phyloP scores from a whole-genome alignment of 2,329 filamentous ascomycete species.

The Hysterium pulicare region DNA sequence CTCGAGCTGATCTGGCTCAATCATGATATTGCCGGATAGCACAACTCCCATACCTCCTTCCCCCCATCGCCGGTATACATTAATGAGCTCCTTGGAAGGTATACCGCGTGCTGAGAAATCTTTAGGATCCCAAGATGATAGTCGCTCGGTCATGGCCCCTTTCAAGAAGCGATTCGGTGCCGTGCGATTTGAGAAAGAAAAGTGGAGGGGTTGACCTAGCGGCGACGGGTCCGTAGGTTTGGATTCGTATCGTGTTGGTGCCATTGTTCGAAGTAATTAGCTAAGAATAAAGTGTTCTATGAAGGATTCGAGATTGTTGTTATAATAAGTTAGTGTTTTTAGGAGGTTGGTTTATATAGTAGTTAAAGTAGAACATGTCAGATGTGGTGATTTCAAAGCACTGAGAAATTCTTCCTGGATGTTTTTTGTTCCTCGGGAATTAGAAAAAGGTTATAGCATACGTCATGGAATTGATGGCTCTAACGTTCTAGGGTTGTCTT shows the following conservation, averaged over 20 bases:
- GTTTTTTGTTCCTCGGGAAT: not conserved
- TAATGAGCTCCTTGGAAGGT: slow-evolving; percentile 53
- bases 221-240: slow-evolving; percentile 39
- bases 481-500: too few species aligned
- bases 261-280: slow-evolving; percentile 24
- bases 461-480: not conserved
- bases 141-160: slow-evolving; percentile 63
- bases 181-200: slow-evolving; percentile 49
- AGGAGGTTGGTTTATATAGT: not conserved
- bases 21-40: slow-evolving; percentile 62
- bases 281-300: not conserved
- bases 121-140: slow-evolving; percentile 59
- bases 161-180: slow-evolving; percentile 67
- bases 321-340: too few species aligned
- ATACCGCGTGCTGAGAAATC: slow-evolving; percentile 53
- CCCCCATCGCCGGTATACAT: slow-evolving; percentile 56
- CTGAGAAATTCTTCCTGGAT: not conserved
- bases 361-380: not conserved
- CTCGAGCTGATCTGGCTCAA: slow-evolving; percentile 60
- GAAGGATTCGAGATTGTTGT: not conserved
- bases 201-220: slow-evolving; percentile 43
- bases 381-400: not conserved
- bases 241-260: slow-evolving; percentile 39
- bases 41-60: slow-evolving; percentile 45
- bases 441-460: not conserved